Conservation (phyloP, 176 grass and related monocot species). For the Triticum dicoccoides region DNA sequence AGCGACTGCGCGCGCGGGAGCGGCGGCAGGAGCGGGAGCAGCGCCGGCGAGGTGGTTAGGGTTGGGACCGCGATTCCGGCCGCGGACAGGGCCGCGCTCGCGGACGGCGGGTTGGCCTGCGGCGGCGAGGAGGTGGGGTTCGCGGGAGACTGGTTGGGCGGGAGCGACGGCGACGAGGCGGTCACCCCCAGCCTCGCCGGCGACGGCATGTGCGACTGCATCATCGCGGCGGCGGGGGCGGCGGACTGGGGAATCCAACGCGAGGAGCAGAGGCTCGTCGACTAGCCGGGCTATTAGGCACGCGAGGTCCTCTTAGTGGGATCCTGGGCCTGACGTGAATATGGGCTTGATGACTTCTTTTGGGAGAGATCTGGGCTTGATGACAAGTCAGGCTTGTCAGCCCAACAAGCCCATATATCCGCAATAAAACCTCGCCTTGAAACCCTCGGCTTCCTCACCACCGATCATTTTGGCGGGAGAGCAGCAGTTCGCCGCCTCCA, state of each 20-base stretch:
- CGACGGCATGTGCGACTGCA: slow-evolving; percentile 72
- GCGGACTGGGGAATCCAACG: neutral
- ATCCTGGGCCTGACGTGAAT: neutral
- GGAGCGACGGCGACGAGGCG: slow-evolving; percentile 53
- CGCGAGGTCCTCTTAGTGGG: too few species aligned
- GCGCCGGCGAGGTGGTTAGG: slow-evolving; percentile 66
- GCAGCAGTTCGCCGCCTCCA: slow-evolving; percentile 15
- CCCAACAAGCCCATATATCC: neutral
- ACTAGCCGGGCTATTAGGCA: neutral
- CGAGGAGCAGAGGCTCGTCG: neutral
- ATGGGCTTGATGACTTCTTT: too few species aligned
- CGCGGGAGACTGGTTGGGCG: slow-evolving; percentile 17
- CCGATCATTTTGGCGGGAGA: slow-evolving; percentile 38
- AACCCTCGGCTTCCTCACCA: neutral
- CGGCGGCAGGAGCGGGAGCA: slow-evolving; percentile 85
- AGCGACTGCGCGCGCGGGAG: slow-evolving; percentile 86
- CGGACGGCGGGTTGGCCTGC: slow-evolving; percentile 20
- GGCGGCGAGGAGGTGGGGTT: slow-evolving; percentile 48
- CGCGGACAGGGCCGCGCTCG: neutral
- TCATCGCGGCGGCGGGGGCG: slow-evolving; percentile 31
- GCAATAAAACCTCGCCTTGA: neutral
- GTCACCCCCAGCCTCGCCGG: slow-evolving; percentile 74
- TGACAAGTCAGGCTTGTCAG: too few species aligned
- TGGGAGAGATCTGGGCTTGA: too few species aligned
- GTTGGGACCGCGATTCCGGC: slow-evolving; percentile 38